These are phyloP conservation scores for Russula emetica DNA, from an alignment of 768 basidiomycete genomes.

Conservation along the genomic window DNA sequence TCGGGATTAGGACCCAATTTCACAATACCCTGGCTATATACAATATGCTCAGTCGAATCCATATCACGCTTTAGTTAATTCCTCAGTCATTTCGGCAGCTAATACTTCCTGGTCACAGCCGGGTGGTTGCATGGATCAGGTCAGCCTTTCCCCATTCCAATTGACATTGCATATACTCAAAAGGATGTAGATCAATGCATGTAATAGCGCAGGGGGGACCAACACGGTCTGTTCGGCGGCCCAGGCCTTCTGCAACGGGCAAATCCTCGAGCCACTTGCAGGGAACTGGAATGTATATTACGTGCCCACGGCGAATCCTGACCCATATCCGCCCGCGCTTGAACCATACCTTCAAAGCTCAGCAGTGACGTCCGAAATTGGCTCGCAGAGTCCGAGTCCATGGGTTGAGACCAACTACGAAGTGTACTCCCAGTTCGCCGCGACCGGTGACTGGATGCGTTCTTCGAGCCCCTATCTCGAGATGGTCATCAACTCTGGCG, in stretches of 20 bases:
- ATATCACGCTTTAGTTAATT: conserved; percentile 49
- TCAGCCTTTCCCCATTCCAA: conserved; percentile 31
- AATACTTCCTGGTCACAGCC: conserved; percentile 42
- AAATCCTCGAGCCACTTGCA: conserved; percentile 33
- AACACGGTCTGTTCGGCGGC: conserved; percentile 47
- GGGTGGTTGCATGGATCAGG: conserved; percentile 50
- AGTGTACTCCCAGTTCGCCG: conserved; percentile 47
- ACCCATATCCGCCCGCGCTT: conserved; percentile 48
- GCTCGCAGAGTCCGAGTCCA: conserved; percentile 42
- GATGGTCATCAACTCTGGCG: conserved; percentile 55
- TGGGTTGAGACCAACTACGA: conserved; percentile 41
- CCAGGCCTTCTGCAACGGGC: conserved; percentile 48
- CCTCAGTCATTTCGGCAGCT: conserved; percentile 40
- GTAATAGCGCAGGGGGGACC: conserved; percentile 43
- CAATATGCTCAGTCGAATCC: conserved; percentile 52
- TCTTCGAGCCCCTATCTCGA: conserved; percentile 47
- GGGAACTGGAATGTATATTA: conserved; percentile 58
- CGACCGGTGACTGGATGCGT: conserved; percentile 57
- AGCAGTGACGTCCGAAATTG: conserved; percentile 38
- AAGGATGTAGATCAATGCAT: conserved; percentile 43
- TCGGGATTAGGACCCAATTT: conserved; percentile 35
- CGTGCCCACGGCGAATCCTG: conserved; percentile 41
- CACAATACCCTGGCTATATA: conserved; percentile 57
- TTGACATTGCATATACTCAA: background rate
- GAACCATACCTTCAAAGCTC: conserved; percentile 33